phyloP scores from a whole-genome alignment of 75 land plant species.

The Cunninghamia lanceolata region DNA sequence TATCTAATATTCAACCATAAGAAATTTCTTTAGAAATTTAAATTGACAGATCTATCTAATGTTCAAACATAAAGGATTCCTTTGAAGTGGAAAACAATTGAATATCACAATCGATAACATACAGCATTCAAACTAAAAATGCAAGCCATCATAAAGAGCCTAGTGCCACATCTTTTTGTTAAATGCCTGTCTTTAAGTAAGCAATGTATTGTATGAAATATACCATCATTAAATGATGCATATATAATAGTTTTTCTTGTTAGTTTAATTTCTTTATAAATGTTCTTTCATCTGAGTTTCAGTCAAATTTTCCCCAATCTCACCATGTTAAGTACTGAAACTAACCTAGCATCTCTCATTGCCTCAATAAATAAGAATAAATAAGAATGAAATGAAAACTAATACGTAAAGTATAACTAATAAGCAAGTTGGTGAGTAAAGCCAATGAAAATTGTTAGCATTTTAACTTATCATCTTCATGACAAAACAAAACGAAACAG shows the following conservation, averaged over 20 bases:
- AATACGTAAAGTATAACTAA: too few relatives aligned
- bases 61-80: background rate
- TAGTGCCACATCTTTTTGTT: background rate
- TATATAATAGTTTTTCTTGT: background rate
- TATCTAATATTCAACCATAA: background rate
- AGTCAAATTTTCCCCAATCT: too few relatives aligned
- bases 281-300: too few relatives aligned
- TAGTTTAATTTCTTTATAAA: background rate
- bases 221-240: background rate
- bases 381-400: too few relatives aligned
- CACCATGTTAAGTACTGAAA: too few relatives aligned
- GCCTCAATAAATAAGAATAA: too few relatives aligned
- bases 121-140: background rate
- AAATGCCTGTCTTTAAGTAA: background rate
- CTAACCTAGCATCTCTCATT: too few relatives aligned
- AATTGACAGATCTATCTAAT: background rate
- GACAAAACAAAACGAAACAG: too few relatives aligned
- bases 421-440: too few relatives aligned
- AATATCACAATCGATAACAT: background rate
- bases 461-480: too few relatives aligned
- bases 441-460: too few relatives aligned
- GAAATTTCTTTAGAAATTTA: background rate
- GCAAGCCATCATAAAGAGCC: background rate
- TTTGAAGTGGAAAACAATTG: background rate
- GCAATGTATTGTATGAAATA: background rate